Percentiles rank a stretch among this genome's conserved stretches.
Evolutionary conservation across 2,329 filamentous ascomycete genomes (phyloP).

Genomic region (Aspergillus pseudonomiae): DNA sequence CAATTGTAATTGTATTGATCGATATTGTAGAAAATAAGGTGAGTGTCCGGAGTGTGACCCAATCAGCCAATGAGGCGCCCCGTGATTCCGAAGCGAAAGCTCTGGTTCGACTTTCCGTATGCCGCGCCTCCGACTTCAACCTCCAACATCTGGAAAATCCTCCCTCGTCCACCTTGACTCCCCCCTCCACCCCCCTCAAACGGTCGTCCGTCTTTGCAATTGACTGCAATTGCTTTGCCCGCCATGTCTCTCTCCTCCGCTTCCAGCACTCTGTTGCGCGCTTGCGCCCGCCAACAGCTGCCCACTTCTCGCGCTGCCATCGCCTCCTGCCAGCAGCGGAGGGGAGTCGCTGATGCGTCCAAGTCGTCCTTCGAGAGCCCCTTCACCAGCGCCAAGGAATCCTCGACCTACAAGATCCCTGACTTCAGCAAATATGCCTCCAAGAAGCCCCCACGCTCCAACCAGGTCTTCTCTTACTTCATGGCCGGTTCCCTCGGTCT

Average conservation of each 20-base stretch:
- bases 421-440: constrained; percentile 87
- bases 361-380: constrained; percentile 56
- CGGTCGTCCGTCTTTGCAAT: constrained; percentile 32
- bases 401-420: constrained; percentile 72
- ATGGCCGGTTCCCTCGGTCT: constrained; percentile 97
- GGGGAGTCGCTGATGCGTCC: constrained; percentile 40
- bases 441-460: constrained; percentile 67
- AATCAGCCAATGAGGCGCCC: constrained; percentile 42
- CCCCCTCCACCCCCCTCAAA: constrained; percentile 24
- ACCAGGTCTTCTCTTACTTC: constrained; percentile 95
- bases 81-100: constrained; percentile 48
- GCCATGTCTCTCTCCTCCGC: constrained; percentile 62
- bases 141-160: constrained; percentile 41
- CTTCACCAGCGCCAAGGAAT: constrained; percentile 55
- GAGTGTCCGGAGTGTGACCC: constrained; percentile 16
- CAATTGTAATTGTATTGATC: not conserved
- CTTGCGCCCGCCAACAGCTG: constrained; percentile 51
- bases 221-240: constrained; percentile 39
- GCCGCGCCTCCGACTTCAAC: constrained; percentile 40
- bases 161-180: constrained; percentile 29
- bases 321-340: constrained; percentile 46
- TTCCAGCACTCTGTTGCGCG: constrained; percentile 70
- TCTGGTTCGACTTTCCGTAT: constrained; percentile 33
- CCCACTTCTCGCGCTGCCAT: constrained; percentile 46
- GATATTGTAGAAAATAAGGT: not conserved